phyloP scores from a whole-genome alignment of 345 rosid genomes.

The Atalantia buxifolia region DNA sequence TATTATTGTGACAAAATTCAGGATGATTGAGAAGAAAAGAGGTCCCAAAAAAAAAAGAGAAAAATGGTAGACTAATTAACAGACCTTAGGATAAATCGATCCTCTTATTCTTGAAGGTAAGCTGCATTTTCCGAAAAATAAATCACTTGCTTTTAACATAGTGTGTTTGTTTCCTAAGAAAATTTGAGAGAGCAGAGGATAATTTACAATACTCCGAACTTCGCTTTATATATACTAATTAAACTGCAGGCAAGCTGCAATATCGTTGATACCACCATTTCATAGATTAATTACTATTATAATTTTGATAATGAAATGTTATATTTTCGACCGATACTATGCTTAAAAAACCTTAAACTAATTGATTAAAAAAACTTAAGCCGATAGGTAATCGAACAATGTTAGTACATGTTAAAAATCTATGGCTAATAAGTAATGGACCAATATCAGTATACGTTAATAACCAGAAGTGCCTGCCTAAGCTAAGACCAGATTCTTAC shows the following conservation, averaged over 20 bases:
- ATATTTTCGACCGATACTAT: too few relatives aligned
- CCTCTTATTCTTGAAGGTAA: neutral
- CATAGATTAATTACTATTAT: neutral
- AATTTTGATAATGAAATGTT: neutral
- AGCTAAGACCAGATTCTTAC: too few relatives aligned
- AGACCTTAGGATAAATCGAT: neutral
- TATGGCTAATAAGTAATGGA: too few relatives aligned
- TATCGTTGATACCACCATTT: too few relatives aligned
- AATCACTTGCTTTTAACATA: neutral
- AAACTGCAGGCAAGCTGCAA: neutral
- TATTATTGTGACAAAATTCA: neutral
- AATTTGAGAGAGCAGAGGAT: neutral
- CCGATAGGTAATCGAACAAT: too few relatives aligned
- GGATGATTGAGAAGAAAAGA: neutral
- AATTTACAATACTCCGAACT: neutral
- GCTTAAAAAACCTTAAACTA: too few relatives aligned
- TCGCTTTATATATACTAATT: too few relatives aligned
- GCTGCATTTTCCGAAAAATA: neutral
- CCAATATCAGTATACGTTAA: too few relatives aligned
- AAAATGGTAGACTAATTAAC: neutral
- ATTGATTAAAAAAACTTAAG: too few relatives aligned
- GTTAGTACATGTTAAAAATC: too few relatives aligned
- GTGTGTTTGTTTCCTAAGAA: neutral
- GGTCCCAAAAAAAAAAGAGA: too few relatives aligned
- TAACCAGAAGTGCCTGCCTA: too few relatives aligned